phyloP scores from a whole-genome alignment of 129 eudicot genomes.

The Flaveria linearis region DNA sequence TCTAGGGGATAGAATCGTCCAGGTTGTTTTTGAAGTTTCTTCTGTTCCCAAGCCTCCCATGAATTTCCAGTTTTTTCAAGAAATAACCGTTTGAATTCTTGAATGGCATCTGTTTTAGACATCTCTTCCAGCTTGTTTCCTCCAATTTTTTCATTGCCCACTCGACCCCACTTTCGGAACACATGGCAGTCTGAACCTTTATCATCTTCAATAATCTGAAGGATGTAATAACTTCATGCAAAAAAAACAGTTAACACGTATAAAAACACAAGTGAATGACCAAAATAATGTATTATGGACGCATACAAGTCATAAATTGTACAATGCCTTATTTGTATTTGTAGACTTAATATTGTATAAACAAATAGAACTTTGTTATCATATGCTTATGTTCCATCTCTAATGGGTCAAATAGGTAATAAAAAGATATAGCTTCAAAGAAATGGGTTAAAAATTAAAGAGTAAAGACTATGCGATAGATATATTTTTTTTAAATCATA shows the following conservation, averaged over 20 bases:
- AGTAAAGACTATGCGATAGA: neutral
- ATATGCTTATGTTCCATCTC: neutral
- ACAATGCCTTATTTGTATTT: neutral
- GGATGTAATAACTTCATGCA: conserved; percentile 75
- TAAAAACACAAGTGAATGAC: neutral
- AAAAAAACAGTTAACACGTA: conserved; percentile 20
- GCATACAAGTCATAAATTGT: neutral
- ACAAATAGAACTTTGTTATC: neutral
- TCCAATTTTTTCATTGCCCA: conserved; percentile 87
- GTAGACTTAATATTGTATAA: neutral
- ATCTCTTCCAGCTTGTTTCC: conserved; percentile 69
- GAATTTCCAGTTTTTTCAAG: conserved; percentile 90
- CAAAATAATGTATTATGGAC: neutral
- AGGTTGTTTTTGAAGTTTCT: conserved; percentile 77
- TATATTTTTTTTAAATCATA: neutral
- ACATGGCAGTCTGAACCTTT: conserved; percentile 77
- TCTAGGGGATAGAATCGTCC: conserved; percentile 90
- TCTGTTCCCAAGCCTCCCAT: conserved; percentile 85
- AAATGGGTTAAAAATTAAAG: neutral
- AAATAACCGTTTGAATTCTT: conserved; percentile 78
- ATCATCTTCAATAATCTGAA: conserved; percentile 94
- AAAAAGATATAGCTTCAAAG: neutral
- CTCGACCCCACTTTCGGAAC: conserved; percentile 99
- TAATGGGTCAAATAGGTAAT: neutral
- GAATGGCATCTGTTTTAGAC: conserved; percentile 64